Evolutionary conservation across 202 grass and related monocot species (phyloP).

Genomic region (Saccharum hybrid): DNA sequence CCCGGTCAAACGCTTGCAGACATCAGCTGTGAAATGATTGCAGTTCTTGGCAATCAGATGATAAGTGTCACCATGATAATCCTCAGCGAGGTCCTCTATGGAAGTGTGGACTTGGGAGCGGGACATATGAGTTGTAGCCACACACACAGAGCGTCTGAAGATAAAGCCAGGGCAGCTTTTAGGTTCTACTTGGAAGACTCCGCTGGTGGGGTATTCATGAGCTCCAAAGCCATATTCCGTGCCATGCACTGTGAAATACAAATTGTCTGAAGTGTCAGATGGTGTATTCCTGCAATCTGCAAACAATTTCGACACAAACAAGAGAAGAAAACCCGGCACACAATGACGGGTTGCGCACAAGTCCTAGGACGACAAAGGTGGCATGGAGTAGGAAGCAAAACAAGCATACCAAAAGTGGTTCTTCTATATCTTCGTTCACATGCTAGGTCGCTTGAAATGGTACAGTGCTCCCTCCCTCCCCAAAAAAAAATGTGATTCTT

Average conservation of each 20-base stretch:
- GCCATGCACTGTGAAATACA: conserved; percentile 64
- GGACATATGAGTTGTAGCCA: conserved; percentile 76
- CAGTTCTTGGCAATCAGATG: conserved; percentile 82
- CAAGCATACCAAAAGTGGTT: not conserved
- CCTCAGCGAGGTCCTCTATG: conserved; percentile 68
- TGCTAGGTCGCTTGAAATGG: too few species aligned
- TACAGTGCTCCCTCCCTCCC: too few species aligned
- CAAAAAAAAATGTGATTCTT: too few species aligned
- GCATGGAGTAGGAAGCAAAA: not conserved
- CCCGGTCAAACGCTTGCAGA: conserved; percentile 57
- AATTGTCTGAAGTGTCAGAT: not conserved
- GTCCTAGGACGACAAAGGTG: not conserved
- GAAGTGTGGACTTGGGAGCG: conserved; percentile 54
- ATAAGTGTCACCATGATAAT: conserved; percentile 80
- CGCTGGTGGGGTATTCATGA: conserved; percentile 77
- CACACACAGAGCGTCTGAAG: conserved; percentile 73
- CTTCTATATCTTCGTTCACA: too few species aligned
- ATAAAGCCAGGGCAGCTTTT: conserved; percentile 78
- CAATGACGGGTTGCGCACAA: not conserved
- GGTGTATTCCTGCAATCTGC: not conserved
- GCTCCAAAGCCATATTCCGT: conserved; percentile 93
- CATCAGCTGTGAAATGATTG: conserved; percentile 78
- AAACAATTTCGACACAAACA: not conserved
- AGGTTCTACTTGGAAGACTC: conserved; percentile 82
- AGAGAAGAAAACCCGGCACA: not conserved